Evolutionary conservation across 1,284 basidiomycete species (phyloP).

Genomic region (Pseudomicrostroma phylloplanum): DNA sequence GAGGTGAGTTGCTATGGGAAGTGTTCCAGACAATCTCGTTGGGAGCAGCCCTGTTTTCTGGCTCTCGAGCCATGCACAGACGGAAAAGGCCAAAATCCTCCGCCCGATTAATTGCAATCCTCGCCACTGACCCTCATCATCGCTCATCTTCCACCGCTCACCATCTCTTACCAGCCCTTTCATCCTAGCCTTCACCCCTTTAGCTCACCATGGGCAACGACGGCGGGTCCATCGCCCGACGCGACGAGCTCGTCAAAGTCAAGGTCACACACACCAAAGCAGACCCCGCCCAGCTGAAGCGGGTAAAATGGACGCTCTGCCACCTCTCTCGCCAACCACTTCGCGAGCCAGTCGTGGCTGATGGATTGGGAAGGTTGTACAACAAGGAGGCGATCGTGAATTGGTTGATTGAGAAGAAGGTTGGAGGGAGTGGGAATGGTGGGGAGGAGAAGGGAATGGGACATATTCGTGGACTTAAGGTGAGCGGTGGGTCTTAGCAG

Average conservation of each 20-base stretch:
- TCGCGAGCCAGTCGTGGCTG: constrained; percentile 31
- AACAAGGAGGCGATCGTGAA: constrained; percentile 44
- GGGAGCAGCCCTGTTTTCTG: too few species aligned
- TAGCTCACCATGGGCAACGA: constrained; percentile 33
- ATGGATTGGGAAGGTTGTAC: constrained; percentile 41
- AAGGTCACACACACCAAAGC: constrained; percentile 19
- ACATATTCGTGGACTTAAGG: constrained; percentile 23
- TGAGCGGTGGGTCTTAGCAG: constrained; percentile 6
- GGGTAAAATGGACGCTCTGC: constrained; percentile 40
- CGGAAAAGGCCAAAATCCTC: too few species aligned
- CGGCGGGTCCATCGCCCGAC: constrained; percentile 44
- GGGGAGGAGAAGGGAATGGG: constrained; percentile 10
- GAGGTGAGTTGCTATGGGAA: too few species aligned
- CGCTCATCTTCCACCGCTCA: too few species aligned
- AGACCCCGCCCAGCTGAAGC: constrained; percentile 30
- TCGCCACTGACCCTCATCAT: too few species aligned
- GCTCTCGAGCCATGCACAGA: too few species aligned
- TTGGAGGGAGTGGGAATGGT: not conserved
- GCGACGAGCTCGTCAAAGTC: constrained; percentile 43
- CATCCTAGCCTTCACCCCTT: not conserved
- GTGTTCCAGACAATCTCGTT: too few species aligned
- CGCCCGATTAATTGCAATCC: too few species aligned
- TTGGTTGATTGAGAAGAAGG: constrained; percentile 26
- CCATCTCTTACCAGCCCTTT: too few species aligned
- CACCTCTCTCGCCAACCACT: constrained; percentile 33